Evolutionary conservation across 352 stramenopile species (phyloP).

Genomic region (Pythium aphanidermatum): DNA sequence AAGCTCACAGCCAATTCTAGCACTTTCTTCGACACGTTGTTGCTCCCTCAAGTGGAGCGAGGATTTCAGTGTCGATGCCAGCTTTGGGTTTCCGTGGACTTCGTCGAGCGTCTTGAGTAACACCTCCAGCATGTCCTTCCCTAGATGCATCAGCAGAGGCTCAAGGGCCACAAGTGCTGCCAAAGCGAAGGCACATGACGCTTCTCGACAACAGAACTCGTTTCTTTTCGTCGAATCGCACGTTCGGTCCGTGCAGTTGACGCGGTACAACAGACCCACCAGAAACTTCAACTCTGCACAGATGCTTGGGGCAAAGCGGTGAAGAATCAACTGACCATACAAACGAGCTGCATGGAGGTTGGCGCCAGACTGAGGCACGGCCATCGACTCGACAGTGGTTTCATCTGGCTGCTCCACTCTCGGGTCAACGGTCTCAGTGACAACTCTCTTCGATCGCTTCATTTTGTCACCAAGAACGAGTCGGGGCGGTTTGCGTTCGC

Average conservation of each 20-base stretch:
- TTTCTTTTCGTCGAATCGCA: slow-evolving; percentile 6
- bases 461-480: background rate
- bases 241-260: background rate
- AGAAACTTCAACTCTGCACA: slow-evolving; percentile 35
- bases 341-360: slow-evolving; percentile 43
- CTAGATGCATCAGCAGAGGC: slow-evolving; percentile 24
- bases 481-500: background rate
- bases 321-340: slow-evolving; percentile 44
- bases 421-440: no score
- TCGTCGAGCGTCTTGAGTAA: slow-evolving; percentile 20
- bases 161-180: slow-evolving; percentile 34
- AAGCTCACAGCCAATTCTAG: slow-evolving; percentile 38
- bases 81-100: slow-evolving; percentile 20
- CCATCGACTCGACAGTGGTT: no score
- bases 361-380: background rate
- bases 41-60: slow-evolving; percentile 32
- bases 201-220: slow-evolving; percentile 40
- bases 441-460: background rate
- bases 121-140: slow-evolving; percentile 25
- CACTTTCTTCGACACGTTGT: slow-evolving; percentile 43
- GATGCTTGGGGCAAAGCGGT: slow-evolving; percentile 36
- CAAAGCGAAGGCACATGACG: slow-evolving; percentile 34
- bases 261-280: slow-evolving; percentile 9
- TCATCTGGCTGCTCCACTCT: no score
- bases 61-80: slow-evolving; percentile 26